These are phyloP conservation scores for Coniochaeta ligniaria DNA, from an alignment of 2,329 filamentous ascomycete genomes.

Conservation along the genomic window DNA sequence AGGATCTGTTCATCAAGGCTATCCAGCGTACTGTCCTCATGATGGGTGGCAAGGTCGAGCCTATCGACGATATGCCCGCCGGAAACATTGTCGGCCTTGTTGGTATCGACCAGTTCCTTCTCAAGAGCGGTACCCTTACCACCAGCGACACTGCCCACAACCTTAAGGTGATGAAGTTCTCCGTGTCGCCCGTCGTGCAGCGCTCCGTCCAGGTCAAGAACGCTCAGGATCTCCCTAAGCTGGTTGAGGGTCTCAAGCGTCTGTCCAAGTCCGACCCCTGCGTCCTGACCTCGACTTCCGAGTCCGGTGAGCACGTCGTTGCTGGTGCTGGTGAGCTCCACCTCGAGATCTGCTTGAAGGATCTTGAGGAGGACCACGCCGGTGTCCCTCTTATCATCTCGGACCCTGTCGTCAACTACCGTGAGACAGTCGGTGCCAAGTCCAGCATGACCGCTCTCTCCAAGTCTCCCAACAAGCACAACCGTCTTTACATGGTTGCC, in stretches of 20 bases:
- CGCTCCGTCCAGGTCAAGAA: conserved; percentile 99
- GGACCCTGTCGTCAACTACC: conserved; percentile 97
- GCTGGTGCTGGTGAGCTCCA: conserved; percentile 99
- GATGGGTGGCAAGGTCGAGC: conserved; percentile 99
- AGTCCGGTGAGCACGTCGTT: conserved; percentile 97
- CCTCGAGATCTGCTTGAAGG: conserved; percentile 99
- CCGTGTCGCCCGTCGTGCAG: conserved; percentile 96
- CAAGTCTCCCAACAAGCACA: conserved; percentile 99
- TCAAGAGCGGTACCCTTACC: conserved; percentile 99
- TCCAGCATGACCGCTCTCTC: conserved; percentile 96
- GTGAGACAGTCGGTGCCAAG: conserved; percentile 80
- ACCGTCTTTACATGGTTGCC: conserved; percentile 96
- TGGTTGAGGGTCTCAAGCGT: conserved; percentile 99
- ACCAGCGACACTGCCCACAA: conserved; percentile 98
- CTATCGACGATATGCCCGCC: conserved; percentile 96
- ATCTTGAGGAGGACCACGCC: conserved; percentile 98
- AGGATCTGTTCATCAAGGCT: conserved; percentile 98
- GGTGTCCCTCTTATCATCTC: conserved; percentile 97
- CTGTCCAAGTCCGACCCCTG: conserved; percentile 99
- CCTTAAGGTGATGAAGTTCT: conserved; percentile 99
- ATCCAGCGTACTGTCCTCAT: conserved; percentile 99
- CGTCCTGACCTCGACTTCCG: conserved; percentile 81
- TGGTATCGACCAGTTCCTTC: conserved; percentile 99
- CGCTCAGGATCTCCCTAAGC: conserved; percentile 98
- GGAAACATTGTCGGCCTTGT: conserved; percentile 99